Base-by-base conservation (phyloP, 1,284 basidiomycete species). In the Retiboletus flavoniger region DNA sequence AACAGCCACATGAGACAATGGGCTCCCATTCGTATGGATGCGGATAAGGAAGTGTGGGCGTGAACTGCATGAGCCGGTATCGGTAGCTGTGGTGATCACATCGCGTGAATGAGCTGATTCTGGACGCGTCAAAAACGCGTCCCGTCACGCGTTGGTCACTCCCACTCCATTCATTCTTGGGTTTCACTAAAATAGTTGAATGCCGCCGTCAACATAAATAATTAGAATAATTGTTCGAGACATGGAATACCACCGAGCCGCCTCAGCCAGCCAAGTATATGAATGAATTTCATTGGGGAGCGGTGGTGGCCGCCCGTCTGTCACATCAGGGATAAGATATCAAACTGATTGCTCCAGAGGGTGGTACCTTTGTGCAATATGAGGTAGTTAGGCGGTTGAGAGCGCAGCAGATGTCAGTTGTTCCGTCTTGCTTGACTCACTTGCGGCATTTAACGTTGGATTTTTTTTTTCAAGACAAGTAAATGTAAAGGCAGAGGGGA, bases 61-160 rank as follows among this genome's bases (percentile, higher is more conserved):
- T 50, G 53, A 47, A 44, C 36, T 45, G 45, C 28, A 17, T 32
- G 47, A 47, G 3, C 46, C 60, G 46, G 52, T 35, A 51, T 59
- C 44, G 50, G 57, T 57, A 51, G 60, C 52, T 46, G 41, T 36
- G 38, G 48, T 52, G 36, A 48, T 50, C 49, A 47, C 50, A 51
- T 60, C 53, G 50, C 48, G 44, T 63, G 57, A 62, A 47, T 35
- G 51, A 47, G 43, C 40, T 62, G 58, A 52, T 66, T 60, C 47
- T 55, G 55, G 62, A 63, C 61, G 64, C 59, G 62, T 52, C 61
- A 60, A 53, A 60, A 60, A 60, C 63, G 59, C 63, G 63, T 66
- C 53, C 35, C 48, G 62, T 63, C 64, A 66, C 51, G 62, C 64
- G 63, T 56, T 61, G 46, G 59, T 63, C 53, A 53, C 54, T 41